Percentiles rank a stretch among this genome's conserved stretches.
Conservation (phyloP, 495 filamentous ascomycete genomes). For the Parathielavia appendiculata region DNA sequence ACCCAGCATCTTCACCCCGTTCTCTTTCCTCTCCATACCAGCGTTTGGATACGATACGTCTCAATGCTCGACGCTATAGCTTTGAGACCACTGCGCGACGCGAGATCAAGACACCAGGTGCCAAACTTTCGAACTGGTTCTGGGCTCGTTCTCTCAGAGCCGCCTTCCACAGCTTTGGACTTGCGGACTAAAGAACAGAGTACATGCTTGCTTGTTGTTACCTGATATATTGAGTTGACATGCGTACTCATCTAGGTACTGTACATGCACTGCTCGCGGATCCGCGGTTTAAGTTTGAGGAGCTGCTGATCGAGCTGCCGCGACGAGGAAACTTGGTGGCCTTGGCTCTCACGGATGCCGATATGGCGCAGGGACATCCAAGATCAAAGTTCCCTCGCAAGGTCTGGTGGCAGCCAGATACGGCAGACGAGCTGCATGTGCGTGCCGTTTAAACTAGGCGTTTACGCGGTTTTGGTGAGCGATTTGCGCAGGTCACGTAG, state of each 20-base stretch:
- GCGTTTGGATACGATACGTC: constrained; percentile 52
- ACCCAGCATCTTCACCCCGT: neutral
- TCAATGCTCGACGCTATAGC: constrained; percentile 42
- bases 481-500: neutral
- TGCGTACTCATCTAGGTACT: constrained; percentile 17
- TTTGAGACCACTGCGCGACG: constrained; percentile 46
- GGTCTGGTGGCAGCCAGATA: neutral
- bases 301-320: constrained; percentile 10
- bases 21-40: constrained; percentile 9
- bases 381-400: neutral
- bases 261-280: neutral
- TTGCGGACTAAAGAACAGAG: constrained; percentile 51
- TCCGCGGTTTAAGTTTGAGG: constrained; percentile 6
- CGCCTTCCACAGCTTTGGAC: constrained; percentile 48
- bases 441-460: neutral
- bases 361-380: constrained; percentile 8
- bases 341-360: constrained; percentile 4
- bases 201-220: constrained; percentile 34
- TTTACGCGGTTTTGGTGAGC: neutral
- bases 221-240: neutral
- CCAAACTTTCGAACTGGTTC: constrained; percentile 23
- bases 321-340: neutral
- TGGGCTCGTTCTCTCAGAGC: constrained; percentile 49
- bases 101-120: constrained; percentile 39
- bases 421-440: neutral